These are phyloP conservation scores for Globisporangium carolinianum DNA, from an alignment of 352 stramenopile genomes.

Conservation along the genomic window DNA sequence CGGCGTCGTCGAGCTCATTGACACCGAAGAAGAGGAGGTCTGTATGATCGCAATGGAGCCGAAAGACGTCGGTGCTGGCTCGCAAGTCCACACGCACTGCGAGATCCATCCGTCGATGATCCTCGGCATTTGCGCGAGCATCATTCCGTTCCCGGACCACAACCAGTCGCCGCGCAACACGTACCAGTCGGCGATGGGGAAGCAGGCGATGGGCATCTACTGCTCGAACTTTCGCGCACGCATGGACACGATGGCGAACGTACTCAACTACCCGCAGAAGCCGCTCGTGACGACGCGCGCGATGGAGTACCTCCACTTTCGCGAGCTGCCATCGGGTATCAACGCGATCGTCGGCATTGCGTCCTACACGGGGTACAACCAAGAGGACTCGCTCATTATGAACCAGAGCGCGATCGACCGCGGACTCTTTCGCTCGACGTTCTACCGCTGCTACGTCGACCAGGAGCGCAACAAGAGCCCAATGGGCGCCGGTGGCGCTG, in stretches of 20 bases:
- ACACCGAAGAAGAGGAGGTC: slow-evolving; percentile 99
- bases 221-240: slow-evolving; percentile 97
- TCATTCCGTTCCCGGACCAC: slow-evolving; percentile 99
- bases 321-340: slow-evolving; percentile 97
- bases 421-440: slow-evolving; percentile 98
- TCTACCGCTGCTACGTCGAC: slow-evolving; percentile 98
- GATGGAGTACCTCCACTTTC: slow-evolving; percentile 99
- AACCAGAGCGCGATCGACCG: slow-evolving; percentile 99
- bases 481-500: slow-evolving; percentile 52
- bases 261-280: slow-evolving; percentile 99
- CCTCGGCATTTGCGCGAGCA: slow-evolving; percentile 98
- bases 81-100: slow-evolving; percentile 98
- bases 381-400: slow-evolving; percentile 99
- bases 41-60: slow-evolving; percentile 99
- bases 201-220: slow-evolving; percentile 99
- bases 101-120: slow-evolving; percentile 99
- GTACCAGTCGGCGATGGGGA: slow-evolving; percentile 99
- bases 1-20: slow-evolving; percentile 96
- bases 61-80: slow-evolving; percentile 86
- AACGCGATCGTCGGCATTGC: slow-evolving; percentile 94
- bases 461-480: slow-evolving; percentile 87
- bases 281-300: slow-evolving; percentile 97
- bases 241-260: slow-evolving; percentile 99
- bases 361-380: slow-evolving; percentile 94
- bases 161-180: slow-evolving; percentile 99